These are phyloP conservation scores for Venturia asperata DNA, from an alignment of 2,329 filamentous ascomycete genomes.

Conservation along the genomic window DNA sequence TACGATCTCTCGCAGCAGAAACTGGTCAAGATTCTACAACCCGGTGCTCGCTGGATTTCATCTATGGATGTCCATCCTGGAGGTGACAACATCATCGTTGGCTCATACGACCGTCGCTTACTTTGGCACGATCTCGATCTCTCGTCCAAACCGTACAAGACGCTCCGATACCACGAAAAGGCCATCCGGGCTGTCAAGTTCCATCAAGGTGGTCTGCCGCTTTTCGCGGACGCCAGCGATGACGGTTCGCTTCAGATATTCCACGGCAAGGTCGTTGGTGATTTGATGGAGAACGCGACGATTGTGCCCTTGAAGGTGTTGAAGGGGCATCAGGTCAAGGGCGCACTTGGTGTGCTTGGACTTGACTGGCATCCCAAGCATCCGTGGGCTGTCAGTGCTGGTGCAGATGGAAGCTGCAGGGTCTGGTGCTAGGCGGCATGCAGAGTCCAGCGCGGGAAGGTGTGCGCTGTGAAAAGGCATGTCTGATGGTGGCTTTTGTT, in stretches of 20 bases:
- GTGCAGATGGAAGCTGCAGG: slow-evolving; percentile 86
- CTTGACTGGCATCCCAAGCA: slow-evolving; percentile 93
- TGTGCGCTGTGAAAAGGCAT: not conserved
- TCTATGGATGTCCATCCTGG: slow-evolving; percentile 88
- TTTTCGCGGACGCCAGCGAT: slow-evolving; percentile 93
- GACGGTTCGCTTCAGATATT: slow-evolving; percentile 94
- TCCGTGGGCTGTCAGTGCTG: slow-evolving; percentile 90
- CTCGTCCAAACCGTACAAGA: slow-evolving; percentile 86
- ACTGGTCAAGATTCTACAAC: slow-evolving; percentile 86
- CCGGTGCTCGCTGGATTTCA: slow-evolving; percentile 90
- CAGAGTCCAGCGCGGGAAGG: not conserved
- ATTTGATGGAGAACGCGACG: slow-evolving; percentile 91
- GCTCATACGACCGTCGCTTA: slow-evolving; percentile 86
- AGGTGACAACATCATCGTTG: slow-evolving; percentile 89
- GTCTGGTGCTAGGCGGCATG: slow-evolving; percentile 58
- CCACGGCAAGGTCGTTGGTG: slow-evolving; percentile 90
- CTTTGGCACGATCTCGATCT: slow-evolving; percentile 97
- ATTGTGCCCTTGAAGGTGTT: slow-evolving; percentile 96
- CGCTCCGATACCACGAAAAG: slow-evolving; percentile 86
- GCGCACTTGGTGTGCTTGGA: slow-evolving; percentile 82
- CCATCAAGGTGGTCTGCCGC: slow-evolving; percentile 68
- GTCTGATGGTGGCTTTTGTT: not conserved
- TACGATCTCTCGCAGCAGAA: slow-evolving; percentile 92
- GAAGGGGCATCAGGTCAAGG: slow-evolving; percentile 79
- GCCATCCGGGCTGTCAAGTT: slow-evolving; percentile 86